Base-by-base conservation (phyloP, 805 yeast species). In the Ogataea pilisensis region DNA sequence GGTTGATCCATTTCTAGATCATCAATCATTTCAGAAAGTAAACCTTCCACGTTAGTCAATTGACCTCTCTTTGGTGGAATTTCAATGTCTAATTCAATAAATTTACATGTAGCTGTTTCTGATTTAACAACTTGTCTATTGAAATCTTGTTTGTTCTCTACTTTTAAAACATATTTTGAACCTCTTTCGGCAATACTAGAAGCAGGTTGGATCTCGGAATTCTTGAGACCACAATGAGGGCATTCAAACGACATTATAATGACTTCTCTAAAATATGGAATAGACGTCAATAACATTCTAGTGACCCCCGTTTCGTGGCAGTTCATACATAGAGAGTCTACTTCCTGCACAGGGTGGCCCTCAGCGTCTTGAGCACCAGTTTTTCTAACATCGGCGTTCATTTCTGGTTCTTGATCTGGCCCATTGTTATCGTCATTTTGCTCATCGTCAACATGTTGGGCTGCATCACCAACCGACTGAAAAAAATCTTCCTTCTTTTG, bases 51-150 rank as follows among this genome's bases (percentile, higher is more conserved):
- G 20, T 89, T 90, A 30, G 96, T 87, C 46, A 93, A 70, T 58
- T 90, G 95, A 21, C 99, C 99, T 54, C 88, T 77, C 61, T 89
- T 86, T 26, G 97, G 87, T 5, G 99, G 99, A 45, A 93, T 91
- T 64, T 91, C 98, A 41, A 91, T 78, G 50, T 89, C 96, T 45
- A 91, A 68, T 61, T 90, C 96, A 12, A 76, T 65, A 56, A 93
- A 90, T 56, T 74, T 79, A 64, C 89, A 84, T 9, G 79, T 68
- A 21, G 95, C 91, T 19, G 86, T 72, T 60, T 91, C 97, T 24
- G 93, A 80, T 66, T 93, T 93, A 54, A 93, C 87, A 18, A 93
- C 85, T 66, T 91, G 95, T 62, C 97, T 78, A 64, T 79, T 84
- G 61, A 91, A 79, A 60, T 93, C 98, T 31, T 74, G 74, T 46